Evolutionary conservation across 2,329 filamentous ascomycete genomes (phyloP).

Genomic region (Penicillium brasilianum): DNA sequence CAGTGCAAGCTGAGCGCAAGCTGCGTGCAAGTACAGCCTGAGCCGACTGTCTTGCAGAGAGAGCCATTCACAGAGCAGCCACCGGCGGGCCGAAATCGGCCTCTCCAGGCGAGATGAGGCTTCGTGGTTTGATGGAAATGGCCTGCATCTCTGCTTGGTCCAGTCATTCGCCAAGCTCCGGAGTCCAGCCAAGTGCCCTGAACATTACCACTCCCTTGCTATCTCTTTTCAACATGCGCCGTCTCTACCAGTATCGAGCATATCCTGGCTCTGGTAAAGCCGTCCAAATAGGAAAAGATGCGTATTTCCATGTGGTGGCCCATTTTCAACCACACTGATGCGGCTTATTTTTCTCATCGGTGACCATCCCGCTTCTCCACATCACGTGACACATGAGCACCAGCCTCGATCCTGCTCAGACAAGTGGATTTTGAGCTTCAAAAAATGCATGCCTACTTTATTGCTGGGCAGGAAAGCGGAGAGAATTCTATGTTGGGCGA

Average conservation of each 20-base stretch:
- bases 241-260: neutral
- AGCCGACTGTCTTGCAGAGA: no score
- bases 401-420: neutral
- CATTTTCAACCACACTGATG: neutral
- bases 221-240: neutral
- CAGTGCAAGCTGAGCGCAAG: no score
- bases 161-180: neutral
- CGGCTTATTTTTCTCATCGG: neutral
- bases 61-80: no score
- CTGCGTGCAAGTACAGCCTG: no score
- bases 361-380: neutral
- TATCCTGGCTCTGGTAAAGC: neutral
- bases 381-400: neutral
- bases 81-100: no score
- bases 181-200: neutral
- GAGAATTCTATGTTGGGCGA: neutral
- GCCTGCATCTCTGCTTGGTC: no score
- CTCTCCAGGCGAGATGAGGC: no score
- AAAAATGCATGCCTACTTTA: neutral
- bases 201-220: neutral
- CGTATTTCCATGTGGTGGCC: neutral
- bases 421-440: neutral
- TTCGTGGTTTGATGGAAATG: no score
- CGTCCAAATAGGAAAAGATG: neutral
- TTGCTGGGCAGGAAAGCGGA: neutral